Percentiles rank a stretch among this genome's conserved stretches.
These are phyloP conservation scores for Cordyceps tenuipes DNA, from an alignment of 2,329 filamentous ascomycete genomes.

Conservation along the genomic window DNA sequence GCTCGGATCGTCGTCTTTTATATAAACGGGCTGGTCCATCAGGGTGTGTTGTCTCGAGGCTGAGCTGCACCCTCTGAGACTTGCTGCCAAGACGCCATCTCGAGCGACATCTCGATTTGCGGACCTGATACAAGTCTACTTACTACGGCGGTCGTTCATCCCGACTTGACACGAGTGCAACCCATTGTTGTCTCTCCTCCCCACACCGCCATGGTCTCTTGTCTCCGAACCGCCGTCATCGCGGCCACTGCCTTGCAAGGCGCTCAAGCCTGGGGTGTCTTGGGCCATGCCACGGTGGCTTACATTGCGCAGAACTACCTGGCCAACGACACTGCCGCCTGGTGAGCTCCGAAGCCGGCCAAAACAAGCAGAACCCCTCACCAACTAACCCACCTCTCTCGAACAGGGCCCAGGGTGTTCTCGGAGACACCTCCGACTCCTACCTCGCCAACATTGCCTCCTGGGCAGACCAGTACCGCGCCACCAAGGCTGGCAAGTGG, in stretches of 20 bases:
- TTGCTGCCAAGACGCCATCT: slow-evolving; percentile 9
- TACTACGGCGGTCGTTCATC: background rate
- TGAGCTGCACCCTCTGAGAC: background rate
- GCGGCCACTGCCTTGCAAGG: slow-evolving; percentile 13
- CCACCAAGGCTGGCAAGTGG: slow-evolving; percentile 37
- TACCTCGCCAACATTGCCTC: slow-evolving; percentile 41
- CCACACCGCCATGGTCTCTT: slow-evolving; percentile 7
- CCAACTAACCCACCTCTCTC: background rate
- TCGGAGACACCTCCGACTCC: slow-evolving; percentile 34
- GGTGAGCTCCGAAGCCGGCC: slow-evolving; percentile 4
- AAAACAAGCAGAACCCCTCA: background rate
- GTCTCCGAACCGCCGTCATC: slow-evolving; percentile 7
- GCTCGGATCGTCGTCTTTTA: background rate
- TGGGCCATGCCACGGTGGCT: slow-evolving; percentile 46
- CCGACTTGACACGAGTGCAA: background rate
- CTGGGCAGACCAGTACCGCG: slow-evolving; percentile 36
- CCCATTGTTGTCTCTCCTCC: background rate
- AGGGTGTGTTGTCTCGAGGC: background rate
- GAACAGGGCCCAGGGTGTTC: slow-evolving; percentile 21
- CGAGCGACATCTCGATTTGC: slow-evolving; percentile 8
- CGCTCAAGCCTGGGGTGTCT: slow-evolving; percentile 30
- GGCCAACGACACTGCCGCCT: slow-evolving; percentile 26
- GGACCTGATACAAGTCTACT: background rate
- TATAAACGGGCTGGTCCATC: slow-evolving; percentile 12
- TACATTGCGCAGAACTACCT: slow-evolving; percentile 44